Percentiles rank a stretch among this genome's conserved stretches.
Evolutionary conservation across 2,329 filamentous ascomycete genomes (phyloP).

Genomic region (Aspergillus luchuensis): DNA sequence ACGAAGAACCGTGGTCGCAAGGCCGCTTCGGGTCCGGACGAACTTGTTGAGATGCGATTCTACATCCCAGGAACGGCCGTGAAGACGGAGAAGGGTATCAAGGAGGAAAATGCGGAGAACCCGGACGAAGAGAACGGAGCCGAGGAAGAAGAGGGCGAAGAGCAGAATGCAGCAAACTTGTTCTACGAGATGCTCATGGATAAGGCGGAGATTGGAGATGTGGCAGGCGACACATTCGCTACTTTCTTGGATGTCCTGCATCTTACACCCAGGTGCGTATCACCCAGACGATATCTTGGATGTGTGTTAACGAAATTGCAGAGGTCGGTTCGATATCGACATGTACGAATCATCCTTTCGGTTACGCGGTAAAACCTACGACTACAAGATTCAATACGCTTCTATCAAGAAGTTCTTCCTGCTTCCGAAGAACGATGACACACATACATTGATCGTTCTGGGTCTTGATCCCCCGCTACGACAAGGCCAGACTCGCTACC

Average conservation of each 20-base stretch:
- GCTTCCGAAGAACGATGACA: slow-evolving; percentile 95
- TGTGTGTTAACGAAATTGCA: slow-evolving; percentile 41
- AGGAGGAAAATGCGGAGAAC: slow-evolving; percentile 57
- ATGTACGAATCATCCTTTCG: slow-evolving; percentile 99
- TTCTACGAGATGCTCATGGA: slow-evolving; percentile 98
- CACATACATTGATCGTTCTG: slow-evolving; percentile 91
- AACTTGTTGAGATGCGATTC: slow-evolving; percentile 97
- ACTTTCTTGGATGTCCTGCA: slow-evolving; percentile 96
- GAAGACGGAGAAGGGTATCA: slow-evolving; percentile 68
- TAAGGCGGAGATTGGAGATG: slow-evolving; percentile 98
- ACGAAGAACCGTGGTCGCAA: slow-evolving; percentile 77
- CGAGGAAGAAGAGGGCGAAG: slow-evolving; percentile 70
- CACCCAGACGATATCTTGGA: slow-evolving; percentile 10
- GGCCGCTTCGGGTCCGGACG: slow-evolving; percentile 82
- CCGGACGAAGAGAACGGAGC: slow-evolving; percentile 70
- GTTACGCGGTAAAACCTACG: slow-evolving; percentile 96
- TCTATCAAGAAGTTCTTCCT: slow-evolving; percentile 99
- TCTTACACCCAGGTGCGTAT: slow-evolving; percentile 79
- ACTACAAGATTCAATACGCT: slow-evolving; percentile 99
- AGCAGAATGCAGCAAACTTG: slow-evolving; percentile 93
- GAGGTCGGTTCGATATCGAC: slow-evolving; percentile 99
- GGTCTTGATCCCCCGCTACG: slow-evolving; percentile 92
- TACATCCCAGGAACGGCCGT: slow-evolving; percentile 92
- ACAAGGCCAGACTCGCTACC: slow-evolving; percentile 96
- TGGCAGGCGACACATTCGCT: slow-evolving; percentile 96